Evolutionary conservation across 169 alveolate genomes (phyloP), one percentile per base, ranked within the genome.

Genomic region (Babesia bovis): DNA sequence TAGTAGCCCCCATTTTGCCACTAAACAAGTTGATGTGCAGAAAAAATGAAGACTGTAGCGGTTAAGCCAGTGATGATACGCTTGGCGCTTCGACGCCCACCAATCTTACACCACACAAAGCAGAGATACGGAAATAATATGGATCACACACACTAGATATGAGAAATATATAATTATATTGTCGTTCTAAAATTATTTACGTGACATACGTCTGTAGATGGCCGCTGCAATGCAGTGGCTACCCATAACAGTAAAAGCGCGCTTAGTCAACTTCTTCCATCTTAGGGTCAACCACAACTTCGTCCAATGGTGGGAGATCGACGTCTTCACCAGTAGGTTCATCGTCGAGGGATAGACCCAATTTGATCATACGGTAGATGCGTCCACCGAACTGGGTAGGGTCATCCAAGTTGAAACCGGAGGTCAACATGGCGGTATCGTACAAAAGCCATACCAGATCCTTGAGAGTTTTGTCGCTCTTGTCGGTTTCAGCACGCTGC

Each of bases 361-460:
- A 94, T 90, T 96, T 96, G 91, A 97, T 96, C 99, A 98, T 97
- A 88, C 99, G 94, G 95, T 97, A 98, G 58, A 97, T 97, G 90
- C 99, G 94, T 66, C 93, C 93, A 57, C 99, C 98, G 91, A 97
- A 98, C 78, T 94, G 96, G 63, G 98, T 96, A 67, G 99, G 99
- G 73, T 98, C 99, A 55, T 98, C 99, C 41, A 97, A 95, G 77
- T 97, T 89, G 96, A 98, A 97, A 47, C 99, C 99, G 40, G 99
- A 96, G 65, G 99, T 96, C 57, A 97, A 90, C 55, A 98, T 94
- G 45, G 99, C 94, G 26, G 99, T 97, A 77, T 98, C 99, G 93
- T 91, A 97, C 51, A 98, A 93, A 47, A 98, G 91, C 99, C 99
- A 97, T 82, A 97, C 93, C 75, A 97, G 90, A 83, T 98, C 99